These are phyloP conservation scores for Alternaria panax DNA, from an alignment of 2,329 filamentous ascomycete species.

Conservation along the genomic window DNA sequence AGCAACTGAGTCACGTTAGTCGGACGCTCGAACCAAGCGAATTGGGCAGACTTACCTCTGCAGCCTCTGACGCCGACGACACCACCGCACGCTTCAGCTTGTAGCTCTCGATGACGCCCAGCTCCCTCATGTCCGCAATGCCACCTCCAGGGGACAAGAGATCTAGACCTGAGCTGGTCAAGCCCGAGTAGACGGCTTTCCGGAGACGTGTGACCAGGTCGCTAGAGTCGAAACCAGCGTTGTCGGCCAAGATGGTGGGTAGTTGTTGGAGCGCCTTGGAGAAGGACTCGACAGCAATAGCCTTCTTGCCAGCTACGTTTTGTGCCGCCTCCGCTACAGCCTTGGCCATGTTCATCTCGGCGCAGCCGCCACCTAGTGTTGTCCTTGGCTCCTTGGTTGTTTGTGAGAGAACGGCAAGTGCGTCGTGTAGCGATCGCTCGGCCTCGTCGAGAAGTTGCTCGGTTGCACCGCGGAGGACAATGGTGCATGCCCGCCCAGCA, in stretches of 20 bases:
- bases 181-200: conserved; percentile 92
- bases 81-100: conserved; percentile 99
- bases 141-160: conserved; percentile 88
- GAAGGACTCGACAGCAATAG: conserved; percentile 90
- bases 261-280: conserved; percentile 88
- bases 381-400: conserved; percentile 94
- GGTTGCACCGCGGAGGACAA: conserved; percentile 93
- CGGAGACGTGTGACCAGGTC: conserved; percentile 90
- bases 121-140: conserved; percentile 92
- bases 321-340: conserved; percentile 93
- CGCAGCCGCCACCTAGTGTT: conserved; percentile 92
- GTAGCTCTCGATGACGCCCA: conserved; percentile 96
- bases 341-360: conserved; percentile 99
- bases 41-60: conserved; percentile 72
- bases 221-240: conserved; percentile 93
- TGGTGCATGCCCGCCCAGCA: conserved; percentile 92
- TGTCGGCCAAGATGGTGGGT: conserved; percentile 96
- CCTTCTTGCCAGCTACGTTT: conserved; percentile 95
- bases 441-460: conserved; percentile 97
- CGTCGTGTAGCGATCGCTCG: conserved; percentile 94
- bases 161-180: conserved; percentile 91
- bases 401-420: conserved; percentile 93
- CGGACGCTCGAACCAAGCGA: not conserved
- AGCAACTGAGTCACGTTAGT: conserved; percentile 69
- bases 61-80: conserved; percentile 92